phyloP scores from a whole-genome alignment of 768 basidiomycete genomes.

The Daedalea quercina region DNA sequence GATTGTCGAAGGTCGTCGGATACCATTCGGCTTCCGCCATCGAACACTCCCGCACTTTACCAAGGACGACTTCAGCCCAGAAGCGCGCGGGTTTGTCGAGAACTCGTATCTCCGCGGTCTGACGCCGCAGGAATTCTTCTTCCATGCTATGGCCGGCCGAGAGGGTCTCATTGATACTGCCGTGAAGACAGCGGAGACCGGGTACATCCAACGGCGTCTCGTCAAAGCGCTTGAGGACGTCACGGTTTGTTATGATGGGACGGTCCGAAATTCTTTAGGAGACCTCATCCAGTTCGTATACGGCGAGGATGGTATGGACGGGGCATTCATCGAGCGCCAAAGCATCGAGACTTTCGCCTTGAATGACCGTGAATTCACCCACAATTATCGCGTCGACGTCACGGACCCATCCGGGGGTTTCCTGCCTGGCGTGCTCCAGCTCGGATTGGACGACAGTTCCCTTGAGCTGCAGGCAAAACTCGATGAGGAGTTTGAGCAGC shows the following conservation, averaged over 20 bases:
- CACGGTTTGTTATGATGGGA: slow-evolving; percentile 96
- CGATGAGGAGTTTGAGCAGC: slow-evolving; percentile 68
- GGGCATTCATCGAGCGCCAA: slow-evolving; percentile 94
- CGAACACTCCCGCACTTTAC: slow-evolving; percentile 96
- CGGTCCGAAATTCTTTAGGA: slow-evolving; percentile 94
- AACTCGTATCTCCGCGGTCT: slow-evolving; percentile 96
- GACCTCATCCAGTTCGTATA: slow-evolving; percentile 96
- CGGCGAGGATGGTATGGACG: slow-evolving; percentile 99
- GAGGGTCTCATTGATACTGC: slow-evolving; percentile 99
- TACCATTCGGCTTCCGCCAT: slow-evolving; percentile 97
- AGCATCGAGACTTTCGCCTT: slow-evolving; percentile 85
- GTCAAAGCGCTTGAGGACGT: slow-evolving; percentile 98
- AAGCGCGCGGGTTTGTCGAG: slow-evolving; percentile 97
- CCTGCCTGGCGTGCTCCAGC: slow-evolving; percentile 71
- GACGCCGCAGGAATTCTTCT: slow-evolving; percentile 98
- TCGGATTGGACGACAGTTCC: slow-evolving; percentile 82
- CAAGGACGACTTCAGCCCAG: slow-evolving; percentile 97
- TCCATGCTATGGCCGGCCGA: slow-evolving; percentile 99
- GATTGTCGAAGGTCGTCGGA: slow-evolving; percentile 95
- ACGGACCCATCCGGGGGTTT: slow-evolving; percentile 81
- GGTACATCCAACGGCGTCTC: slow-evolving; percentile 96
- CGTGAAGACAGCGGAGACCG: slow-evolving; percentile 98
- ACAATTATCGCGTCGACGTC: slow-evolving; percentile 91
- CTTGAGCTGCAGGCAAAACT: slow-evolving; percentile 77
- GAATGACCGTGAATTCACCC: slow-evolving; percentile 78